These are phyloP conservation scores for Trichoderma sp. DNA, from an alignment of 2,329 filamentous ascomycete species.

Conservation along the genomic window DNA sequence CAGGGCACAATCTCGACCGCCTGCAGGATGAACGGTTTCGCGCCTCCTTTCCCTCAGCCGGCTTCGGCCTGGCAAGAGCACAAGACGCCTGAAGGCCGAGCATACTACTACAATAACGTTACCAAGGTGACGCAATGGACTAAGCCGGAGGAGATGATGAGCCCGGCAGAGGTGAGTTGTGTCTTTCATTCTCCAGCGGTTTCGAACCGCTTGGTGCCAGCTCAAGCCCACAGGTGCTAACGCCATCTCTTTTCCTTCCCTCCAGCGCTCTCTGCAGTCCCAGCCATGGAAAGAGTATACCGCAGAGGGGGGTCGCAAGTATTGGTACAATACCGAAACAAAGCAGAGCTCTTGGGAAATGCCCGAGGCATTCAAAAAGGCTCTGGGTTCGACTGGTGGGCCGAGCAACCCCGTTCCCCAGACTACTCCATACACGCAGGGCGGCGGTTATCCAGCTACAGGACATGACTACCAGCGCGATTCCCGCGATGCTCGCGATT, in stretches of 20 bases:
- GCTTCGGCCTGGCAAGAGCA: slow-evolving; percentile 73
- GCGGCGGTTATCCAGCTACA: slow-evolving; percentile 38
- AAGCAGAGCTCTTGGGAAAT: slow-evolving; percentile 94
- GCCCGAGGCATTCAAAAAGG: slow-evolving; percentile 76
- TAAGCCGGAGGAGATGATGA: slow-evolving; percentile 89
- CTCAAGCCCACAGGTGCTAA: neutral
- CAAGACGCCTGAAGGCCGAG: slow-evolving; percentile 73
- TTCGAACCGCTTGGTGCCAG: neutral
- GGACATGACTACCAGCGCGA: slow-evolving; percentile 39
- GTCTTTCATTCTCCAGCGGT: neutral
- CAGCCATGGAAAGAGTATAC: slow-evolving; percentile 94
- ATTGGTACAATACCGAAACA: slow-evolving; percentile 92
- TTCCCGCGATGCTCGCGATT: slow-evolving; percentile 25
- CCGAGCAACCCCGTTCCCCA: slow-evolving; percentile 42
- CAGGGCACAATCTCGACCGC: neutral
- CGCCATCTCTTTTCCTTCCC: neutral
- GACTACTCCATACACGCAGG: slow-evolving; percentile 42
- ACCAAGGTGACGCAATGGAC: slow-evolving; percentile 92
- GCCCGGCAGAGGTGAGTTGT: slow-evolving; percentile 65
- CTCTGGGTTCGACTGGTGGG: slow-evolving; percentile 58
- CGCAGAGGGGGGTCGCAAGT: slow-evolving; percentile 80
- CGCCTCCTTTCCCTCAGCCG: slow-evolving; percentile 47
- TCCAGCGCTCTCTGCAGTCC: slow-evolving; percentile 71
- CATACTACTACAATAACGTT: slow-evolving; percentile 85
- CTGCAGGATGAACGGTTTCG: slow-evolving; percentile 56